phyloP scores from a whole-genome alignment of 2,329 filamentous ascomycete genomes.

The Cercospora berteroae region DNA sequence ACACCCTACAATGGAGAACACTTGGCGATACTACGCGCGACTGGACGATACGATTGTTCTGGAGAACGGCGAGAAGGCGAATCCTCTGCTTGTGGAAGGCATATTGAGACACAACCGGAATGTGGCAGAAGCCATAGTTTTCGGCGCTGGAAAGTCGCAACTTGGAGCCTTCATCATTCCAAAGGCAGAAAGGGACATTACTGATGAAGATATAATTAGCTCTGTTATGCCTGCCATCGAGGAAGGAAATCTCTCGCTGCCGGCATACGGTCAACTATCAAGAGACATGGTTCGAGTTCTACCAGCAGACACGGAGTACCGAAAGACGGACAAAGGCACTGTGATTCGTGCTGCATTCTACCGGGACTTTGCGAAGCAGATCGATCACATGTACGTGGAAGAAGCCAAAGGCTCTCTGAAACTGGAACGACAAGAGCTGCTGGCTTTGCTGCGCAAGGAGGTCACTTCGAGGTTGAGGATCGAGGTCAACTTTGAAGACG shows the following conservation, averaged over 20 bases:
- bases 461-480: conserved; percentile 2
- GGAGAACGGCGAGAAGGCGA: conserved; percentile 52
- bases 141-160: conserved; percentile 54
- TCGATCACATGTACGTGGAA: conserved; percentile 47
- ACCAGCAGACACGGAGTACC: conserved; percentile 46
- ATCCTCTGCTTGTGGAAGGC: conserved; percentile 53
- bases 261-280: conserved; percentile 54
- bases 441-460: conserved; percentile 8
- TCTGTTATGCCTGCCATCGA: conserved; percentile 52
- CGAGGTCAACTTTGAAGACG: conserved; percentile 13
- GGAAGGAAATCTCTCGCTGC: conserved; percentile 51
- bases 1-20: conserved; percentile 43
- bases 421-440: conserved; percentile 6
- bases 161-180: conserved; percentile 55
- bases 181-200: conserved; percentile 46
- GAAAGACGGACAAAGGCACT: conserved; percentile 57
- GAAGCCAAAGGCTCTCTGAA: conserved; percentile 9
- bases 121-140: conserved; percentile 58
- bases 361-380: conserved; percentile 48
- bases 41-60: conserved; percentile 50
- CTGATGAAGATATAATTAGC: conserved; percentile 49
- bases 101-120: conserved; percentile 53
- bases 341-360: conserved; percentile 56
- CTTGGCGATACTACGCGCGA: conserved; percentile 50
- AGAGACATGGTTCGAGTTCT: conserved; percentile 55